Evolutionary conservation across 345 rosid species (phyloP), one percentile per base, ranked within the genome.

Genomic region (Citrus hindsii): DNA sequence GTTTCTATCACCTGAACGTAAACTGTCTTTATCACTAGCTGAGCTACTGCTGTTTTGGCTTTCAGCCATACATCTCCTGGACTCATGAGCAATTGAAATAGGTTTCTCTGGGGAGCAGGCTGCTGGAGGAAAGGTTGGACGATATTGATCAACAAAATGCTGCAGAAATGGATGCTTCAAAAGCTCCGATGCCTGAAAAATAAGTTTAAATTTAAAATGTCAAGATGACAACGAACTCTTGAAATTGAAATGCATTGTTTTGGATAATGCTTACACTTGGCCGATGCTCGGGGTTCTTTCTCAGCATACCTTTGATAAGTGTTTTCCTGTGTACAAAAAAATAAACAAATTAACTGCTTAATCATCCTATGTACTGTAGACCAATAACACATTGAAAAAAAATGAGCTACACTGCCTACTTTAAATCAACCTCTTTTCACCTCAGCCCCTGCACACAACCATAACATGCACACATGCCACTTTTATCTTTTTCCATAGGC

Each of bases 151-250:
- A 67, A 96, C 94, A 77, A 89, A 90, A 81, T 92, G 92, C 83
- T 94, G 98, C 91, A 96, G 82, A 86, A 89, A 96, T 61, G 97
- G 98, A 80, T 94, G 99, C 94, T 96, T 96, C 91, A 96, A 83
- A 86, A 96, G 83, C 85, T 94, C 98, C 0, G 97, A 84, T 77
- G 99, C 98, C 99, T 96, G 86, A 76, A 27, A 53, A 77, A 82
- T 69, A 83, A 69, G 73, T 53, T 69, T 74, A 70, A 68, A 62
- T 75, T 19, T 21, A 77, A 19, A 75, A 68, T 69, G 63, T 81
- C 79, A 85, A 65, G 56, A 66, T 78, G 3, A 65, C 19, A 55
- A 77, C 71, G 46, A 76, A 58, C 58, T 74, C 58, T 53, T 73
- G 77, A 71, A 79, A 79, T 69, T 74, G 82, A 80, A 7, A 62